Conservation (phyloP, 257 asterid species). For the Solanum pinnatisectum region DNA sequence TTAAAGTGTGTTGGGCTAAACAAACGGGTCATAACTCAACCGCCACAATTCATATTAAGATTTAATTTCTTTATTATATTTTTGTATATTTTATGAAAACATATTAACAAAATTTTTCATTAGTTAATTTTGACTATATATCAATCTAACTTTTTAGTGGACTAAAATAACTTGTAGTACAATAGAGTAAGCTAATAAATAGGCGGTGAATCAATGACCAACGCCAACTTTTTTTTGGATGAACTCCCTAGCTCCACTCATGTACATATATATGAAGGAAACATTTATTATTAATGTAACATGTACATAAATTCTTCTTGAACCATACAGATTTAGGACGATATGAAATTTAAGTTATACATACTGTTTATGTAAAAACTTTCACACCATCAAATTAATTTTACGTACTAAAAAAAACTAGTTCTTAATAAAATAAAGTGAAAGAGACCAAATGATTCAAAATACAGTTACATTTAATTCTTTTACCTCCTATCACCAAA, state of each 20-base stretch:
- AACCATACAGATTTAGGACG: neutral
- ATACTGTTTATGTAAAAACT: too few relatives aligned
- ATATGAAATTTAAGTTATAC: too few relatives aligned
- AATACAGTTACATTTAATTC: neutral
- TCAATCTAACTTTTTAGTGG: neutral
- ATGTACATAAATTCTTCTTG: neutral
- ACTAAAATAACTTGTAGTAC: too few relatives aligned
- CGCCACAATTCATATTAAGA: neutral
- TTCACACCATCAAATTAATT: too few relatives aligned
- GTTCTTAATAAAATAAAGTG: neutral
- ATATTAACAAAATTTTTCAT: neutral
- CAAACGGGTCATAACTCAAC: neutral
- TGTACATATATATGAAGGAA: neutral
- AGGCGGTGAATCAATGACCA: too few relatives aligned
- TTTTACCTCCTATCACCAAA: constrained; percentile 1
- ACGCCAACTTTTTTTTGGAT: neutral
- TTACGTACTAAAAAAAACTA: neutral
- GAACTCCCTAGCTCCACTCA: neutral
- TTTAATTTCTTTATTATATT: neutral
- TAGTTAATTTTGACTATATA: too few relatives aligned
- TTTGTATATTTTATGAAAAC: neutral
- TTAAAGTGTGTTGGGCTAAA: too few relatives aligned
- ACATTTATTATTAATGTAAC: neutral
- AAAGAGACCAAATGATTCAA: constrained; percentile 1
- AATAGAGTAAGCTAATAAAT: neutral